Conservation (phyloP, 352 stramenopile genomes). For the Phytophthora niederhauseri region DNA sequence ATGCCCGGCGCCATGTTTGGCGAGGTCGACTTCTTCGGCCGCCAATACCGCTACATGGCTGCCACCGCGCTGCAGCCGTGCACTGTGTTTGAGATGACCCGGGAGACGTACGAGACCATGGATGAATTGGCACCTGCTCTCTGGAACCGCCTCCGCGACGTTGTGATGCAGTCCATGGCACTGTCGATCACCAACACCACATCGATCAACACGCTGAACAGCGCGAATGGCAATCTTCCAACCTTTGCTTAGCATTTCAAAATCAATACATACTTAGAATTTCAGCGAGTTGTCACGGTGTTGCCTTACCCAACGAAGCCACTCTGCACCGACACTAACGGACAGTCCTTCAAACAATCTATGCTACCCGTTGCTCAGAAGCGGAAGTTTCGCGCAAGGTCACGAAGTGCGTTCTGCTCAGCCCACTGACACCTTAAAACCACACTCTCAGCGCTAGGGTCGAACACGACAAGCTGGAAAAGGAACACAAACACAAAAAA, state of each 20-base stretch:
- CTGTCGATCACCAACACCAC: conserved; percentile 78
- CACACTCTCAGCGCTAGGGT: conserved; percentile 62
- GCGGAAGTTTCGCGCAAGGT: conserved; percentile 73
- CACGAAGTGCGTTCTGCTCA: conserved; percentile 67
- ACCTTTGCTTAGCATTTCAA: conserved; percentile 17
- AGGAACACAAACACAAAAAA: too few species aligned
- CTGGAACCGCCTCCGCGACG: conserved; percentile 79
- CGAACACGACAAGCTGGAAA: conserved; percentile 64
- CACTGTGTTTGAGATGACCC: conserved; percentile 76
- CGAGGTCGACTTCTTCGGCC: conserved; percentile 87
- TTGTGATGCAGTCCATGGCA: conserved; percentile 87
- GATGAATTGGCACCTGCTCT: conserved; percentile 55
- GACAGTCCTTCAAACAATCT: background rate
- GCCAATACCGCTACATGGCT: conserved; percentile 70
- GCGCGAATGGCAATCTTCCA: conserved; percentile 25
- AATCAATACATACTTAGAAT: conserved; percentile 27
- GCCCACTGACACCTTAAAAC: conserved; percentile 58
- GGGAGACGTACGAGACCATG: conserved; percentile 70
- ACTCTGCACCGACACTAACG: background rate
- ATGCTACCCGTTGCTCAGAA: conserved; percentile 41
- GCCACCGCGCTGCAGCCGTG: conserved; percentile 53
- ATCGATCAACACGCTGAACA: conserved; percentile 72
- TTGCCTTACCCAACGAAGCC: background rate
- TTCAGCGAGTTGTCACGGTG: conserved; percentile 7
- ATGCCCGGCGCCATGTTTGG: conserved; percentile 85